Evolutionary conservation across 352 stramenopile species (phyloP), one percentile per base, ranked within the genome.

Genomic region (Peronospora farinosa): DNA sequence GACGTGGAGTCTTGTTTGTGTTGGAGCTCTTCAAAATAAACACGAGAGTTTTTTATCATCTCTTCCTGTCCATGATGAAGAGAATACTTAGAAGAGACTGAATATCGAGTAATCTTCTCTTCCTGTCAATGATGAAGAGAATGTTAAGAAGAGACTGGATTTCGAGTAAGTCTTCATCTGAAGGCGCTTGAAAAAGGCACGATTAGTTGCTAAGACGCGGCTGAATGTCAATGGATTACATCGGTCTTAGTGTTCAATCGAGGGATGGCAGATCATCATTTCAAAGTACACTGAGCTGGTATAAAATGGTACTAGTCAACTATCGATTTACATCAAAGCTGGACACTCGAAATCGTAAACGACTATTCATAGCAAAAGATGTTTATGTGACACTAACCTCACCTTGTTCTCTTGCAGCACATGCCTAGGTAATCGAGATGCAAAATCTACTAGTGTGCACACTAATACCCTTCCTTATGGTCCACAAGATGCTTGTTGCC

Each of bases 11-110:
- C 37, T 13, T 57, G 10, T 42, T 33, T 30, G 38, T 41, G 40
- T 47, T 47, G 17, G 7, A 5, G 28, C 33, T 41, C 32, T 28
- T 54, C 19, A 21, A 23, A 50, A 37, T 48, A 57, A 57, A 37
- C 31, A 36, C 31, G 32, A 15, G 28, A 21, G 10, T 7, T 13
- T 17, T 11, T 13, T 41, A 8, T 15, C 42, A 36, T 47, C 28
- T 59, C 43, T 47, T 32, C 39, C 16, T 41, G 23, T 36, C 43
- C 39, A 16, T n/a, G 8, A 21, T 37, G 36, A 31, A 46, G 15
- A 47, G 41, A 52, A 47, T 10, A 30, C 9, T 33, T 13, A 0
- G 23, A 47, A 50, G 40, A 50, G 53, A 47, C 52, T 25, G 25
- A 11, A 38, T 41, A 27, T 7, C 15, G 15, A 17, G 35, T 30